Base-by-base conservation (phyloP, 2,329 filamentous ascomycete species). In the Diplodia sapinea region DNA sequence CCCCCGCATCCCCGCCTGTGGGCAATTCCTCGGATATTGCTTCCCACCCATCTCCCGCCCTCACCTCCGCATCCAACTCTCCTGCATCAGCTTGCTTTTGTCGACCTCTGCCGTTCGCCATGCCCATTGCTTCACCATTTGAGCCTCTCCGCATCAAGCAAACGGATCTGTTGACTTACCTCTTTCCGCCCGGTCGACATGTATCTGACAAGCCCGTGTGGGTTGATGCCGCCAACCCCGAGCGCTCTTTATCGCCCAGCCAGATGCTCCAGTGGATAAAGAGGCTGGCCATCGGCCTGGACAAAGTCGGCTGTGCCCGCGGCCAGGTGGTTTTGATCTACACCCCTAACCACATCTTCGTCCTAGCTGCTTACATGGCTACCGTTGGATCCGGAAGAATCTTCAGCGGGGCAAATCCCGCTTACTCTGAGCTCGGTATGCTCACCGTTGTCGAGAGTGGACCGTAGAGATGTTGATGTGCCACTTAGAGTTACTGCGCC, bases 331-430 rank as follows among this genome's bases (percentile, higher is more conserved):
- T 94, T 5, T 80, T 94, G 56, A 79, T 94, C 23, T 94, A 90
- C 78, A 89, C 89, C 0, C 86, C 88, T n/a, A 94, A 94, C 78
- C 89, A 86, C 71, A 77, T 94, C 15, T 92, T 90, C 79, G 92
- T 89, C 74, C 89, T 91, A 0, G 82, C 87, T 0, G 81, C 91
- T 1, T 87, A 94, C 66, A 83, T 93, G 77, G 91, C 91, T 13
- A 83, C 90, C 20, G 83, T 93, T 61, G 93, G 93, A 86, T 90
- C 91, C 0, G 90, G 91, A 3, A 90, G 90, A 1, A 81, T 94
- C 64, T 94, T 94, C 79, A 91, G 89, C 0, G 91, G 91, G 26
- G 90, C 89, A 1, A 93, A 92, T 70, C 90, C 90, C 0, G 84
- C 83, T 6, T 92, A 88, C 71, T 88, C 91, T 0, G 81, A 66